These are phyloP conservation scores for Achlya hypogyna DNA, from an alignment of 352 stramenopile species.

Conservation along the genomic window DNA sequence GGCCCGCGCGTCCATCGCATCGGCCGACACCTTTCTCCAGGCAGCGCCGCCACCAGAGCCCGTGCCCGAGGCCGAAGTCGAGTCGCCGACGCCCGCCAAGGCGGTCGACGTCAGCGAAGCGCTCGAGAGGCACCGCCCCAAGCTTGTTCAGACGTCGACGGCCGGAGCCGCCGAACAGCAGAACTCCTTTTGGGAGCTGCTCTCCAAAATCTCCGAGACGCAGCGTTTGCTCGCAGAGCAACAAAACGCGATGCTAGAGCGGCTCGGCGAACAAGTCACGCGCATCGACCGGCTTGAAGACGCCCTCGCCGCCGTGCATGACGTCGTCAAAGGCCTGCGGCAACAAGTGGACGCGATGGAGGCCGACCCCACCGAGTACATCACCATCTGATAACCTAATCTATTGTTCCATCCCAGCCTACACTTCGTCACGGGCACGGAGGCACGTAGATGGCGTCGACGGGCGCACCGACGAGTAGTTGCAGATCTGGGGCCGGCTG, in stretches of 20 bases:
- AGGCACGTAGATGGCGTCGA: not conserved
- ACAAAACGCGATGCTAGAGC: constrained; percentile 21
- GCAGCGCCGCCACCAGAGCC: constrained; percentile 19
- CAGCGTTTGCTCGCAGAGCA: constrained; percentile 55
- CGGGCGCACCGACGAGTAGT: not conserved
- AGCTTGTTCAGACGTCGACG: constrained; percentile 17
- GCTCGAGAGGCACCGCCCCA: not conserved
- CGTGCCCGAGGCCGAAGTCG: not conserved
- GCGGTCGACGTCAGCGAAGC: not conserved
- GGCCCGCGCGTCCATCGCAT: not conserved
- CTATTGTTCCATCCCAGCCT: not conserved
- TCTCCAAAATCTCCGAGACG: constrained; percentile 51
- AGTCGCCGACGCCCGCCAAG: constrained; percentile 6
- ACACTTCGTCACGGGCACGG: not conserved
- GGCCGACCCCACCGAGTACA: constrained; percentile 2
- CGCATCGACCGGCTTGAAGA: constrained; percentile 10
- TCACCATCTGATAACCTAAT: constrained; percentile 7
- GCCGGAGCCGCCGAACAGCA: constrained; percentile 22
- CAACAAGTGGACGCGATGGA: not conserved
- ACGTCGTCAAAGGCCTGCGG: not conserved
- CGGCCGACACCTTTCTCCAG: not conserved
- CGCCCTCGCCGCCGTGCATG: not conserved
- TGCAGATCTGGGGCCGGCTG: not conserved
- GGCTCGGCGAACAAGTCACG: not conserved
- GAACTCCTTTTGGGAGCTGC: constrained; percentile 38